phyloP scores from a whole-genome alignment of 1,284 basidiomycete genomes.

The Apiotrichum brassicae region DNA sequence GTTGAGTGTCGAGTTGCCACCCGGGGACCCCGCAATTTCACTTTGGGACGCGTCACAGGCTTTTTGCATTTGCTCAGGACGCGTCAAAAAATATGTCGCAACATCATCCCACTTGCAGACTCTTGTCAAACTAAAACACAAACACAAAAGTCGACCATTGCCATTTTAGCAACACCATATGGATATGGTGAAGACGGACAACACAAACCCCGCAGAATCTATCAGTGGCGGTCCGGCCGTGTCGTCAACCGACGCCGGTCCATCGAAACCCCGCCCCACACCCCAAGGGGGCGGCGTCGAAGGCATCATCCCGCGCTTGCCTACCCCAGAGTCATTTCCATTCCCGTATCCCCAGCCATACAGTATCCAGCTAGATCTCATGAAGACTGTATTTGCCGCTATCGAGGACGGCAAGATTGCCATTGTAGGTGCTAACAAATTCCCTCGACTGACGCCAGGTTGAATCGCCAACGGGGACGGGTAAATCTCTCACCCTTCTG shows the following conservation, averaged over 20 bases:
- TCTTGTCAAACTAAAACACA: too few species aligned
- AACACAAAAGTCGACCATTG: too few species aligned
- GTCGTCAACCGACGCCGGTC: too few species aligned
- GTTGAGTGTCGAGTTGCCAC: constrained; percentile 4
- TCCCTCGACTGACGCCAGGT: constrained; percentile 41
- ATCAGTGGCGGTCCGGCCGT: too few species aligned
- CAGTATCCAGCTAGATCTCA: constrained; percentile 77
- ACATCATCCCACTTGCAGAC: too few species aligned
- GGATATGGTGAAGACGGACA: too few species aligned
- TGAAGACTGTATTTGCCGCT: constrained; percentile 75
- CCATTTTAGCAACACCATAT: too few species aligned
- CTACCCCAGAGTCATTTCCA: constrained; percentile 61
- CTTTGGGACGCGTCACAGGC: too few species aligned
- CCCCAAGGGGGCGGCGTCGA: background rate
- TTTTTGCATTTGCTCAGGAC: too few species aligned
- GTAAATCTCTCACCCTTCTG: constrained; percentile 78
- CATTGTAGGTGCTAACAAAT: constrained; percentile 47
- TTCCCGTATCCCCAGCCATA: constrained; percentile 83
- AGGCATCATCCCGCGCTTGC: constrained; percentile 24
- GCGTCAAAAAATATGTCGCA: too few species aligned
- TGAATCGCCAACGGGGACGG: constrained; percentile 83
- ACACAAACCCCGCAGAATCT: too few species aligned
- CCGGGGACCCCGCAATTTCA: constrained; percentile 4
- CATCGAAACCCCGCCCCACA: too few species aligned
- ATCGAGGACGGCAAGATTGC: constrained; percentile 69